phyloP scores from a whole-genome alignment of 208 protist species.

The Trichomonas gallinae region DNA sequence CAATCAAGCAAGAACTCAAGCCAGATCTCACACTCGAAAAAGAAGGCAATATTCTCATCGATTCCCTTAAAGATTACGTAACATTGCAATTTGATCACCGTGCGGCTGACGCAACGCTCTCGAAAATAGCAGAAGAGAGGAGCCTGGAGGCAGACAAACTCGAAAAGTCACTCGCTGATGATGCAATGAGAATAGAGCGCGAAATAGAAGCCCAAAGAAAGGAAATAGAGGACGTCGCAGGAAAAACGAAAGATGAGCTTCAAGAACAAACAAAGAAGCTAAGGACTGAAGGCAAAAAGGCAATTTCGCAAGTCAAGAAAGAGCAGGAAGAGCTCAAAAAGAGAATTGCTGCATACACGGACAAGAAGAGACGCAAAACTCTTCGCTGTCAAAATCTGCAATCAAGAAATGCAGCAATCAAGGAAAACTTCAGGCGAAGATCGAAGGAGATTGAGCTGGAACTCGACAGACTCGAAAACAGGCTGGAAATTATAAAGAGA shows the following conservation, averaged over 20 bases:
- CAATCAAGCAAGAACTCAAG: background rate
- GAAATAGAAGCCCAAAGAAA: background rate
- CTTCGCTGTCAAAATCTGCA: background rate
- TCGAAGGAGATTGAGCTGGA: background rate
- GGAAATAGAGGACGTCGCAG: background rate
- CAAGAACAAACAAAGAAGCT: background rate
- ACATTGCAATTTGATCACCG: background rate
- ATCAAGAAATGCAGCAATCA: background rate
- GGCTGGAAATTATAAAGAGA: background rate
- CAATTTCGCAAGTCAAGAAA: background rate
- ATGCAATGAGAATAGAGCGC: background rate
- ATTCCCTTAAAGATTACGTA: background rate
- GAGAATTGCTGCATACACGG: background rate
- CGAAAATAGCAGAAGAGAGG: background rate
- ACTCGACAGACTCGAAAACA: background rate
- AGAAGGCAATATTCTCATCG: background rate
- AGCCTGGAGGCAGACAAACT: background rate
- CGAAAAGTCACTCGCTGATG: background rate
- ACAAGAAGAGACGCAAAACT: background rate
- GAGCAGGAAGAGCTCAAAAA: background rate
- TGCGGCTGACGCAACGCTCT: background rate
- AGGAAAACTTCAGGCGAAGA: background rate
- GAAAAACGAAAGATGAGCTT: background rate
- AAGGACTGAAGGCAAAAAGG: background rate
- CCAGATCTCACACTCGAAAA: background rate